Conservation (phyloP, 2,329 filamentous ascomycete species). For the Cordyceps javanica region DNA sequence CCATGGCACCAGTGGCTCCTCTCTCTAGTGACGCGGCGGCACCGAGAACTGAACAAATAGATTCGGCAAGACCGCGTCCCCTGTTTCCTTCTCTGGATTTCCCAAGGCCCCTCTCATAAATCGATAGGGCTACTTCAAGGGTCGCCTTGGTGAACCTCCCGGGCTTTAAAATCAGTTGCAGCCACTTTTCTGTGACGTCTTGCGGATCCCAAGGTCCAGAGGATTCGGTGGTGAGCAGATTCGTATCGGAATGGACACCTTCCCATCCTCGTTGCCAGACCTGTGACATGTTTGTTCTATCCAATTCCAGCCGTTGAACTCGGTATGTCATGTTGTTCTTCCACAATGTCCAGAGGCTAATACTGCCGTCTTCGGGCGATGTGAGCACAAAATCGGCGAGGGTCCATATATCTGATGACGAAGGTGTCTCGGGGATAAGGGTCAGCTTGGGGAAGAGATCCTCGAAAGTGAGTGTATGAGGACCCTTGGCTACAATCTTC, state of each 20-base stretch:
- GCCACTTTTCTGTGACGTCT: slow-evolving; percentile 77
- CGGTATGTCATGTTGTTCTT: slow-evolving; percentile 78
- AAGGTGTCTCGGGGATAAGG: slow-evolving; percentile 63
- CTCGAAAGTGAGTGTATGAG: slow-evolving; percentile 57
- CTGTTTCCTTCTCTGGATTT: slow-evolving; percentile 31
- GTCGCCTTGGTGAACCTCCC: slow-evolving; percentile 75
- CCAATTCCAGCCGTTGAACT: slow-evolving; percentile 67
- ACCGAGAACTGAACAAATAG: slow-evolving; percentile 66
- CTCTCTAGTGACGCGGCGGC: slow-evolving; percentile 61
- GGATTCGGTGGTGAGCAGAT: slow-evolving; percentile 46
- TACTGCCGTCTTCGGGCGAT: slow-evolving; percentile 44
- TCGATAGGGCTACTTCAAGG: slow-evolving; percentile 73
- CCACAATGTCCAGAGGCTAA: slow-evolving; percentile 72
- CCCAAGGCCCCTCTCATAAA: slow-evolving; percentile 64
- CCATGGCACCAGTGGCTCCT: slow-evolving; percentile 56
- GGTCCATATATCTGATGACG: slow-evolving; percentile 71
- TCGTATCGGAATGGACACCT: slow-evolving; percentile 56
- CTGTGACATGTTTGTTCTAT: slow-evolving; percentile 54
- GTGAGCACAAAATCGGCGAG: slow-evolving; percentile 68
- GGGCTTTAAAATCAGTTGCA: slow-evolving; percentile 75
- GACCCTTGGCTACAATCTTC: slow-evolving; percentile 60
- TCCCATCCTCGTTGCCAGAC: slow-evolving; percentile 67
- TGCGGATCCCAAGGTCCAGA: slow-evolving; percentile 59
- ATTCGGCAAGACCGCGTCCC: slow-evolving; percentile 62
- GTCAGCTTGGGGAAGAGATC: slow-evolving; percentile 59